Conservation (phyloP, 208 protist genomes). For the Leishmania tropica region DNA sequence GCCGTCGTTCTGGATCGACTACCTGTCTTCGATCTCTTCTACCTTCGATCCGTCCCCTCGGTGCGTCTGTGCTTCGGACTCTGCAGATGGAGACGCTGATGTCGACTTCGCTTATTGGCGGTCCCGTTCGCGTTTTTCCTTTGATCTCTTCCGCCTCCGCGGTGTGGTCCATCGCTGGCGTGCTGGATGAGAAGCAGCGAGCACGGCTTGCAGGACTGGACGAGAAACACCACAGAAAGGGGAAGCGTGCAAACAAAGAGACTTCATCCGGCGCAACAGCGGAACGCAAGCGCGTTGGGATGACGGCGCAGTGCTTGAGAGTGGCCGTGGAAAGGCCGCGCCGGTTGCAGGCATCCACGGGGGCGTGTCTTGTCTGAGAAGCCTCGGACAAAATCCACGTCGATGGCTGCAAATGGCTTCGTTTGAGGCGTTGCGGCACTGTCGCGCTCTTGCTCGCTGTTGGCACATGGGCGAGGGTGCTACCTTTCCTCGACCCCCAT, state of each 20-base stretch:
- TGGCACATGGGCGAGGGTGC: background rate
- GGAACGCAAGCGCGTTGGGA: background rate
- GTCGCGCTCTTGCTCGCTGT: background rate
- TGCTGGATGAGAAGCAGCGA: background rate
- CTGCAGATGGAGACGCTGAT: background rate
- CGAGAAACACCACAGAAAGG: background rate
- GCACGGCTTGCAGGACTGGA: background rate
- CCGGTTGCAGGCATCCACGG: background rate
- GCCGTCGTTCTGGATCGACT: background rate
- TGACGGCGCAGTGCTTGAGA: background rate
- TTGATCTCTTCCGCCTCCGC: conserved; percentile 5
- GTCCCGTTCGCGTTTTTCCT: conserved; percentile 8
- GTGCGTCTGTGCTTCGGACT: background rate
- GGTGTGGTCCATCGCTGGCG: background rate
- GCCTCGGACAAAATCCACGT: background rate
- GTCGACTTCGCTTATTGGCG: background rate
- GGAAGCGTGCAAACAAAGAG: background rate
- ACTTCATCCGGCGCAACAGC: background rate
- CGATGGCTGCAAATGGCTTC: background rate
- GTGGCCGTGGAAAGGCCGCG: background rate
- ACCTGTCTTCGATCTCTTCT: background rate
- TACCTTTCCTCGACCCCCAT: background rate
- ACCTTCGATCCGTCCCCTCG: background rate
- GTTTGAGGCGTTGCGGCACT: background rate
- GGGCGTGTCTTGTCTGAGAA: background rate